Evolutionary conservation across 2,329 filamentous ascomycete genomes (phyloP), one percentile per base, ranked within the genome.

Genomic region (Periconia sp.): DNA sequence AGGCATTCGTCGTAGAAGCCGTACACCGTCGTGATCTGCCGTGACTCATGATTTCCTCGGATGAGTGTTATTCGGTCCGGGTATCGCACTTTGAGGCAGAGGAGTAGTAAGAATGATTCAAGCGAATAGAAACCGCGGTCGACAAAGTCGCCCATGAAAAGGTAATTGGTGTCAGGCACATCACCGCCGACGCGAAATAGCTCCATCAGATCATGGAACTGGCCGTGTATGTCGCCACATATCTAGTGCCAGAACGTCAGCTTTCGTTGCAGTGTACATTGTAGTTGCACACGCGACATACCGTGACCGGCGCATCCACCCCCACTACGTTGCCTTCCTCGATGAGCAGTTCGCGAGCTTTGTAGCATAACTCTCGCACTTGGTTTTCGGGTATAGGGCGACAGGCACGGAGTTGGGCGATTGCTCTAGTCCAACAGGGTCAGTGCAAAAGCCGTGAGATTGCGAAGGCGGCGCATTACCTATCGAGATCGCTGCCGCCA

Each of bases 101-200:
- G 92, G 66, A 99, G 88, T 54, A 99, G 86, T 17, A 93, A 96
- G 64, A 99, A 92, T 7, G 94, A 97, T 82, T 99, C 94, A 64
- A 99, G 92, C 27, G 92, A 97, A 81, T 97, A 99, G 82, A 97
- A 99, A 60, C 94, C 94, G 81, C 94, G 88, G 77, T 99, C 94
- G 70, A 99, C 94, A 73, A 97, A 99, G 77, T 99, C 94, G 74
- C 94, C 92, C 91, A 97, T 96, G 77, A 97, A 97, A 3, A 97
- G 85, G 74, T 97, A 97, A 71, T 96, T 96, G 31, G 92, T 97
- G 69, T 97, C 93, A 41, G 92, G 92, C 3, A 95, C 91, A 72
- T 96, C 91, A 59, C 92, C 92, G 57, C 92, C 92, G 3, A 97
- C 92, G 49, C 92, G 85, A 72, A 97, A 97, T 6, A 97, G 85